phyloP scores from a whole-genome alignment of 148 eudicot species.

The Polygonum maritimum region DNA sequence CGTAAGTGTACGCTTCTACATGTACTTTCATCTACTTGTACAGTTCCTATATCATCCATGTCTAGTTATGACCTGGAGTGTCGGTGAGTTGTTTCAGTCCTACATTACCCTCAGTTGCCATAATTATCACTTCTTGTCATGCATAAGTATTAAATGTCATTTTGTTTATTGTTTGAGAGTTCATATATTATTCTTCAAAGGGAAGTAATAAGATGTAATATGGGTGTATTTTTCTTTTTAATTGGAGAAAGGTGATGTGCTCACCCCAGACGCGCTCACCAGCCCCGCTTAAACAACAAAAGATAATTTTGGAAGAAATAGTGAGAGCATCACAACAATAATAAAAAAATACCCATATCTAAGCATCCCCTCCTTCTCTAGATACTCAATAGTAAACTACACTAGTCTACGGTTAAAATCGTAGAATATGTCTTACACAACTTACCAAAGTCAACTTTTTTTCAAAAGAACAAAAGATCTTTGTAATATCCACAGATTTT shows the following conservation, averaged over 20 bases:
- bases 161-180: neutral
- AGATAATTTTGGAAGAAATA: neutral
- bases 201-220: neutral
- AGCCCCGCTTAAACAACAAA: neutral
- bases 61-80: constrained; percentile 23
- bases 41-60: constrained; percentile 28
- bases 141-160: neutral
- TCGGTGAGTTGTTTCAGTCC: constrained; percentile 25
- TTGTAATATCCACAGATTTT: no score
- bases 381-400: no score
- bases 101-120: constrained; percentile 33
- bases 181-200: neutral
- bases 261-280: no score
- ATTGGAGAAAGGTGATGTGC: no score
- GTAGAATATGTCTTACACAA: no score
- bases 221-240: neutral
- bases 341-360: neutral
- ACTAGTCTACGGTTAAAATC: no score
- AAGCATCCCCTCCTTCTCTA: no score
- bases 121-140: constrained; percentile 1
- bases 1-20: constrained; percentile 75
- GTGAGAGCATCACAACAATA: neutral
- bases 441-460: no score
- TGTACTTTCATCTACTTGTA: constrained; percentile 52
- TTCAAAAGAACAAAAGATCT: no score